Evolutionary conservation across 2,329 filamentous ascomycete species (phyloP), one percentile per base, ranked within the genome.

Genomic region (Aspergillus pseudonomiae): DNA sequence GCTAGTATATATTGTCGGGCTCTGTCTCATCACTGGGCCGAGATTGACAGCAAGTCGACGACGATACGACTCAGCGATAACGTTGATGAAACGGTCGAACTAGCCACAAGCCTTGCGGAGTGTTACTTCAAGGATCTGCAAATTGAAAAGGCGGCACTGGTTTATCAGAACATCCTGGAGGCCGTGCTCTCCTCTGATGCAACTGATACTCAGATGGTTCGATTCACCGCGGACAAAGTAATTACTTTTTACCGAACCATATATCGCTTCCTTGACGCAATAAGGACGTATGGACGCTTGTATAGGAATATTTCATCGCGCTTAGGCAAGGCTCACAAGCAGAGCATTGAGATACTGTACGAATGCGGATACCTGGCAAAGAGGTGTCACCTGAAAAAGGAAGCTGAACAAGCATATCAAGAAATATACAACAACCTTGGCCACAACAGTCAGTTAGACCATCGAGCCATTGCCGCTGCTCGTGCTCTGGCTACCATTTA

Each of bases 81-180:
- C 21, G 24, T 52, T 2, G 46, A 52, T n/a, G 57, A 59, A 30
- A 59, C 57, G 1, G 24, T 52, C 2, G 12, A 34, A 9, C 28
- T 59, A 6, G 57, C 45, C 19, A n/a, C 21, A 26, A 52, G 21
- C 11, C 45, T 59, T 16, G 57, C 57, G 10, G 30, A 28, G 1
- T 59, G 41, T 59, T 59, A 59, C 21, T 59, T 59, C 45, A 48
- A 39, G 21, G 46, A 46, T 16, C 32, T 59, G 57, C 43, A 59
- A 24, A 28, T 59, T 5, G 57, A 52, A 11, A 52, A 59, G 30
- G 57, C 57, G 1, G 32, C 57, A 14, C n/a, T 50, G 4, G 45
- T 59, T 10, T 59, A 59, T 39, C 26, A 59, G 11, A 59, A 59
- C 26, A 14, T 39, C 11, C 32, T 59, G 3, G n/a, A 59, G 10